Base-by-base conservation (phyloP, 2,329 filamentous ascomycete genomes). In the Botrytis hyacinthi region DNA sequence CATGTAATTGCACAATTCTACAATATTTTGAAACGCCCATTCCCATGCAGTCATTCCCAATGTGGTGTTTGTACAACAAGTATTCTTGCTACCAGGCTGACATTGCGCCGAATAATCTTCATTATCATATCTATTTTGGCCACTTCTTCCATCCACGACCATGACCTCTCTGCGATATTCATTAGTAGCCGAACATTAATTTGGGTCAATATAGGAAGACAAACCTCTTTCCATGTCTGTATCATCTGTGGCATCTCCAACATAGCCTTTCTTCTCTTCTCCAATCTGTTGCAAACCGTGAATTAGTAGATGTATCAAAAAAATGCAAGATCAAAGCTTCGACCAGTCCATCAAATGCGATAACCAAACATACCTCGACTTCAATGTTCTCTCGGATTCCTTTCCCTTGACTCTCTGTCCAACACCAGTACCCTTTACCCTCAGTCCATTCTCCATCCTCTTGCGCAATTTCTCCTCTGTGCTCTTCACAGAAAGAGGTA, bases 351-450 rank as follows among this genome's bases (percentile, higher is more conserved):
- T 85, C 81, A 40, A 44, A 32, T 57, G 62, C 40, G 76, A 42
- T n/a, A 16, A 51, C 40, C 76, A 73, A 72, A 86, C 89, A 76
- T 89, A 90, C 86, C 91, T 90, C 75, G 88, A 86, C 84, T 93
- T 91, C 85, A 98, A 86, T 80, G 92, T 92, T 81, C 96, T 90
- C 87, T 99, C 96, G 90, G 95, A 93, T 79, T 90, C 87, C 84
- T 98, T 95, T 83, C 96, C 96, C 91, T 98, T 99, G 82, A 98
- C 95, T 83, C 88, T 91, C 84, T 98, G 91, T 73, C 94, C 95
- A 78, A 94, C 90, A 86, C 96, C 95, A 1, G 95, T 98, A 79
- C 95, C 95, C 88, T 95, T 95, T 74, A 98, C 92, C 76, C 91
- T 87, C 82, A 97, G 82, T 68, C 95, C 95, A 76, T 91, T 87